Conservation (phyloP, 805 yeast species). For the Metschnikowia aberdeeniae region DNA sequence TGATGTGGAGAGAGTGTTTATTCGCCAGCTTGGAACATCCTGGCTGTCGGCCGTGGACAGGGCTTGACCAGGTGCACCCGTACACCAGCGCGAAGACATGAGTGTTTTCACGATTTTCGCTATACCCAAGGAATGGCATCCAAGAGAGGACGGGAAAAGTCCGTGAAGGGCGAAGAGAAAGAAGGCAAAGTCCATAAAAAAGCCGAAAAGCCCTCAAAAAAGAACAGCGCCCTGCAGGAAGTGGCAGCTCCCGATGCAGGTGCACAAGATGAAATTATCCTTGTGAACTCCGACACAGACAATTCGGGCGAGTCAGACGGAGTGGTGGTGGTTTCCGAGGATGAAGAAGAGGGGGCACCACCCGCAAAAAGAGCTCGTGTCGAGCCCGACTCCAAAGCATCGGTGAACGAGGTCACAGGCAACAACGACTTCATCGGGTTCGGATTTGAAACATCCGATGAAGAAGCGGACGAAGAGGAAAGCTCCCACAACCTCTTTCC, state of each 20-base stretch:
- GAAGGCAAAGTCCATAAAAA: slow-evolving; percentile 1
- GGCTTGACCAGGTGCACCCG: neutral
- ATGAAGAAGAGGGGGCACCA: slow-evolving; percentile 15
- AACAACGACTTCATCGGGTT: slow-evolving; percentile 55
- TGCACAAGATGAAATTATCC: slow-evolving; percentile 5
- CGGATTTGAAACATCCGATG: slow-evolving; percentile 46
- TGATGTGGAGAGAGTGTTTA: no score
- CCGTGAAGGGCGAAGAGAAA: slow-evolving; percentile 4
- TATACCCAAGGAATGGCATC: slow-evolving; percentile 5
- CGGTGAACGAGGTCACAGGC: slow-evolving; percentile 35
- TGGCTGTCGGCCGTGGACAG: no score
- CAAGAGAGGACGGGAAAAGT: slow-evolving; percentile 9
- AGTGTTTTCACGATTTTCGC: neutral
- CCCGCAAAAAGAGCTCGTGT: slow-evolving; percentile 3
- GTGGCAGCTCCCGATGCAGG: neutral
- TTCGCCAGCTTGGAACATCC: no score
- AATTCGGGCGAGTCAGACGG: slow-evolving; percentile 24
- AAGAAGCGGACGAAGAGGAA: slow-evolving; percentile 13
- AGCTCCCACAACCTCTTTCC: slow-evolving; percentile 39
- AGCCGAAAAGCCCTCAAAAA: neutral
- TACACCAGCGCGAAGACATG: slow-evolving; percentile 1
- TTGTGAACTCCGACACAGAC: slow-evolving; percentile 4
- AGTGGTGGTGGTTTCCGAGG: slow-evolving; percentile 28
- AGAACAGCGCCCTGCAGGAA: neutral
- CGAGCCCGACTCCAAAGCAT: slow-evolving; percentile 8